A percentile compares a stretch with the other conserved stretches of the same genome.
These are phyloP conservation scores for Cytospora schulzeri DNA, from an alignment of 2,329 filamentous ascomycete species.

Conservation along the genomic window DNA sequence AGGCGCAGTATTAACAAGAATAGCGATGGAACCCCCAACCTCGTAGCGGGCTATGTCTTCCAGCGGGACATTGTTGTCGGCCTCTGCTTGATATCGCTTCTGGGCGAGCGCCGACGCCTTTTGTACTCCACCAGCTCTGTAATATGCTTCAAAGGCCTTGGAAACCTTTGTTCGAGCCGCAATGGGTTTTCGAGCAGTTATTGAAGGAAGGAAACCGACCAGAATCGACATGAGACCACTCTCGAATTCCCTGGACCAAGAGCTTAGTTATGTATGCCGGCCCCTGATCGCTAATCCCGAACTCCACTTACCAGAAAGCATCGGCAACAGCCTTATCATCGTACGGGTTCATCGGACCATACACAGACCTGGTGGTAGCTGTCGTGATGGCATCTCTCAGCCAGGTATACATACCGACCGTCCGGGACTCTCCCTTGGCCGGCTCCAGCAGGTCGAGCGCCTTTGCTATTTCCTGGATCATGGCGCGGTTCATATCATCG, in stretches of 20 bases:
- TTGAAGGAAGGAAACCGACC: slow-evolving; percentile 33
- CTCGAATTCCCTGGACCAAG: slow-evolving; percentile 28
- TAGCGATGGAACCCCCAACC: slow-evolving; percentile 43
- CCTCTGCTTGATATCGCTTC: slow-evolving; percentile 40
- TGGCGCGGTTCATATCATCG: slow-evolving; percentile 40
- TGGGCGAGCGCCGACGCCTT: slow-evolving; percentile 41
- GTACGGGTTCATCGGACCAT: slow-evolving; percentile 46
- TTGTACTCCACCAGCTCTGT: slow-evolving; percentile 40
- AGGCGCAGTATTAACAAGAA: slow-evolving; percentile 44
- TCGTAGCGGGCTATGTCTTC: slow-evolving; percentile 45
- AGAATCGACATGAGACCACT: slow-evolving; percentile 31
- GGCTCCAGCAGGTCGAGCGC: slow-evolving; percentile 25
- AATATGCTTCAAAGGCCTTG: slow-evolving; percentile 43
- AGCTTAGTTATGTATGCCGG: too few species aligned
- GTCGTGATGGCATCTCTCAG: slow-evolving; percentile 38
- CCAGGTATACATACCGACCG: slow-evolving; percentile 31
- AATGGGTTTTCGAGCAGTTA: slow-evolving; percentile 39
- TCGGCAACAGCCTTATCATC: slow-evolving; percentile 38
- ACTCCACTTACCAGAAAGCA: slow-evolving; percentile 39
- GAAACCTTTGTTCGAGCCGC: slow-evolving; percentile 39
- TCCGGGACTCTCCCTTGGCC: slow-evolving; percentile 21
- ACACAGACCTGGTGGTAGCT: slow-evolving; percentile 43
- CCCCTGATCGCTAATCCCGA: background rate
- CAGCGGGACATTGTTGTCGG: slow-evolving; percentile 35
- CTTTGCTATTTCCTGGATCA: slow-evolving; percentile 36